Percentiles rank a stretch among this genome's conserved stretches.
phyloP scores from a whole-genome alignment of 2,329 filamentous ascomycete genomes.

The Alternaria arborescens region DNA sequence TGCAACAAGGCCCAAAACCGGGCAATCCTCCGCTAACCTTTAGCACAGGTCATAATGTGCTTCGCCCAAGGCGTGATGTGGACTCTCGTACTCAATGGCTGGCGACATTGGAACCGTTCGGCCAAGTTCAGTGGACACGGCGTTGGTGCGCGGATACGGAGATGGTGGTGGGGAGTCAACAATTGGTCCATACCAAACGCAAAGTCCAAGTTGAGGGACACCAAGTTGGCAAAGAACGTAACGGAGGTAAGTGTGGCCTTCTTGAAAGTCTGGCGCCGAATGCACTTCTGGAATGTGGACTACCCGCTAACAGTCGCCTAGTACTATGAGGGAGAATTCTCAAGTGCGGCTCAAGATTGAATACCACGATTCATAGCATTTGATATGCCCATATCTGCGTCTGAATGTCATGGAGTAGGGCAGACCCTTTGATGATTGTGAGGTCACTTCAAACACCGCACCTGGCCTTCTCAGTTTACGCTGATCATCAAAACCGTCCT shows the following conservation, averaged over 20 bases:
- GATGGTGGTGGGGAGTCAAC: slow-evolving; percentile 97
- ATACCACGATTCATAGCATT: neutral
- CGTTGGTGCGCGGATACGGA: slow-evolving; percentile 77
- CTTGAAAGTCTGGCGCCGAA: slow-evolving; percentile 37
- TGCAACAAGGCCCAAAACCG: neutral
- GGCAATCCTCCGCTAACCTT: slow-evolving; percentile 2
- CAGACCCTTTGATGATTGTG: neutral
- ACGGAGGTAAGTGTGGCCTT: slow-evolving; percentile 49
- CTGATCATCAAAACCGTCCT: neutral
- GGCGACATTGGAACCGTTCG: slow-evolving; percentile 87
- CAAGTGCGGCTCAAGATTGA: slow-evolving; percentile 34
- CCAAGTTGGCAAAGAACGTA: slow-evolving; percentile 45
- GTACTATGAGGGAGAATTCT: slow-evolving; percentile 42
- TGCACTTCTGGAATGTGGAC: neutral
- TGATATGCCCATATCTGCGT: neutral
- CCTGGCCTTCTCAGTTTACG: neutral
- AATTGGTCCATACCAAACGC: slow-evolving; percentile 70
- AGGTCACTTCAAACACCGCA: neutral
- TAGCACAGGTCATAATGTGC: slow-evolving; percentile 77
- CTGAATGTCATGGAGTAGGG: neutral
- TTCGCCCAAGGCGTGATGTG: slow-evolving; percentile 89
- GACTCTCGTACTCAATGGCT: slow-evolving; percentile 83
- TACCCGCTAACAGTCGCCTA: slow-evolving; percentile 26
- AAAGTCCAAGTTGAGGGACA: slow-evolving; percentile 34
- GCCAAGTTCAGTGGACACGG: slow-evolving; percentile 79